A percentile compares a stretch with the other conserved stretches of the same genome.
Evolutionary conservation across 805 yeast species (phyloP).

Genomic region (Candida fluviatilis): DNA sequence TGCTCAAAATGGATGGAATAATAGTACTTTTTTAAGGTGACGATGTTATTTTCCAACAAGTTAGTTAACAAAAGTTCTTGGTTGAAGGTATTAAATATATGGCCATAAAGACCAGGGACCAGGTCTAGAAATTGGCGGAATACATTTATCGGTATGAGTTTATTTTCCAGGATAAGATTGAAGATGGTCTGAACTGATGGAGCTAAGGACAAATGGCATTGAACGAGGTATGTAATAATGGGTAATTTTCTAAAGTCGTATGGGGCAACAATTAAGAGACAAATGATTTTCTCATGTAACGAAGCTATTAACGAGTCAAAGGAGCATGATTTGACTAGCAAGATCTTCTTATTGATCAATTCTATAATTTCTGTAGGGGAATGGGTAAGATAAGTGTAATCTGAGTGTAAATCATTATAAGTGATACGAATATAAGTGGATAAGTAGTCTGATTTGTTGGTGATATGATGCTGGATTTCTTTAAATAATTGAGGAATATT

Average conservation of each 20-base stretch:
- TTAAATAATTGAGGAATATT: neutral
- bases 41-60: constrained; percentile 29
- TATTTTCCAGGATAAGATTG: neutral
- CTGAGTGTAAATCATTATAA: constrained; percentile 30
- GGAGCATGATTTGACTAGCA: constrained; percentile 14
- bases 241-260: constrained; percentile 31
- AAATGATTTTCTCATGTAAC: constrained; percentile 24
- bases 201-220: neutral
- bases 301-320: neutral
- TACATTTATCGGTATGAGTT: constrained; percentile 4
- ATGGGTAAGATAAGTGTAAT: constrained; percentile 23
- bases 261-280: constrained; percentile 26
- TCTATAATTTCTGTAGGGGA: constrained; percentile 18
- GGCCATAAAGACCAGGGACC: neutral
- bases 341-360: constrained; percentile 29
- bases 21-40: constrained; percentile 27
- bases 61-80: constrained; percentile 14
- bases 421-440: constrained; percentile 17
- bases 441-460: constrained; percentile 1
- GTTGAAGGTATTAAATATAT: constrained; percentile 10
- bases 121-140: constrained; percentile 5
- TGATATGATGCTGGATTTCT: neutral
- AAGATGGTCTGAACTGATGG: neutral
- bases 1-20: constrained; percentile 18
- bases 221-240: constrained; percentile 12